Evolutionary conservation across 1,284 basidiomycete species (phyloP), one percentile per base, ranked within the genome.

Genomic region (Ceratobasidium sp.): DNA sequence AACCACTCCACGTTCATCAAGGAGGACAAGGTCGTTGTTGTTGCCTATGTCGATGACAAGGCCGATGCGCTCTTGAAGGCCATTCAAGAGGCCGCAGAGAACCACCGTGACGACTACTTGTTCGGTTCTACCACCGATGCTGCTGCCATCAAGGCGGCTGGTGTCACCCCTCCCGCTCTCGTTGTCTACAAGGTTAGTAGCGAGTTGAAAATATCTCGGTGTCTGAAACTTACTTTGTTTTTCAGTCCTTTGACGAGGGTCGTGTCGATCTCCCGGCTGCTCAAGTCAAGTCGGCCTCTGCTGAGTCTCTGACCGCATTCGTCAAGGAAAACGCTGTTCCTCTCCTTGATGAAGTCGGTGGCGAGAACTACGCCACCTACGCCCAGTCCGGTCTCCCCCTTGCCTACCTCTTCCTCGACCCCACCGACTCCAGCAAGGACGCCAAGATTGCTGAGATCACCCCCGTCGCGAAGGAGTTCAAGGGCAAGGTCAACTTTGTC

Each of bases 391-490:
- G 89, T 77, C 93, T 96, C 82, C 97, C 98, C 49, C 91, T 99
- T 80, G 97, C 95, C 42, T 99, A 99, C 88, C 90, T 98, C 84
- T 99, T 99, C 88, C 84, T 96, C 82, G 95, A 98, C 86, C 94
- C 96, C 61, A 87, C 90, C 68, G 89, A 91, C 81, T 78, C 82
- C 42, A 90, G 92, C 83, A 88, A 89, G 79, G 89, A 94, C 33
- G 87, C 88, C 63, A 86, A 93, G 77, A 89, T 97, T 81, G 91
- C 93, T 61, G 86, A 89, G 76, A 85, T 99, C 82, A 91, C 89
- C 82, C 91, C 95, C 1, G 84, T 97, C 77, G 97, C 97, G 40
- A 88, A 91, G 80, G 90, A 92, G 84, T 90, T 91, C 89, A 96
- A 95, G 86, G 91, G 92, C 83, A 93, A 95, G 87, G 83, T 99